These are phyloP conservation scores for Prototheca cutis DNA, from an alignment of 163 green algal genomes.

Conservation along the genomic window DNA sequence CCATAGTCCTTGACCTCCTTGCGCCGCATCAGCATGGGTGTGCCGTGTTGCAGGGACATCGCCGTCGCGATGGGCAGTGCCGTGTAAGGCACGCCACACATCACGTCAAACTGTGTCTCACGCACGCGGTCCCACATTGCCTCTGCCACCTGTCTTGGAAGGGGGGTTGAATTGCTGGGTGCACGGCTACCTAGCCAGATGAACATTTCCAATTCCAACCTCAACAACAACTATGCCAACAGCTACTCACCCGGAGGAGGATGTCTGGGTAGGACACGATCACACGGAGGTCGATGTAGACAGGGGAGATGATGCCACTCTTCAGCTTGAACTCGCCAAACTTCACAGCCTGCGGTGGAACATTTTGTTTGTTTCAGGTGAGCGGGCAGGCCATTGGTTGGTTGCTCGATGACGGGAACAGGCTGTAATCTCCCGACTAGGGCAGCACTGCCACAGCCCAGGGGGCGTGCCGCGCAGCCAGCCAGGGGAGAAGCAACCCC, in stretches of 20 bases:
- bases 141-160: constrained; percentile 62
- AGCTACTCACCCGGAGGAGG: constrained; percentile 68
- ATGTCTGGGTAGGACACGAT: constrained; percentile 97
- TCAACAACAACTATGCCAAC: too few relatives aligned
- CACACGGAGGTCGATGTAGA: constrained; percentile 97
- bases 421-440: too few relatives aligned
- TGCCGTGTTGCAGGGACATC: constrained; percentile 82
- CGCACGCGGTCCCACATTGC: constrained; percentile 80
- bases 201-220: too few relatives aligned
- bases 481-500: too few relatives aligned
- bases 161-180: too few relatives aligned
- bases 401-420: too few relatives aligned
- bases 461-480: too few relatives aligned
- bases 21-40: constrained; percentile 94
- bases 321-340: constrained; percentile 99
- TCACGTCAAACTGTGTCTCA: constrained; percentile 75
- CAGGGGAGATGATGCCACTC: constrained; percentile 86
- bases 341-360: constrained; percentile 95
- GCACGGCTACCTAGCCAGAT: too few relatives aligned
- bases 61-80: constrained; percentile 95
- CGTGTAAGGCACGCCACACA: constrained; percentile 99
- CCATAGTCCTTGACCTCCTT: constrained; percentile 99
- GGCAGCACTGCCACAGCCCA: too few relatives aligned
- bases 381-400: too few relatives aligned
- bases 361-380: too few relatives aligned